Percentiles rank a stretch among this genome's conserved stretches.
These are phyloP conservation scores for Saprolegnia parasitica DNA, from an alignment of 352 stramenopile species.

Conservation along the genomic window DNA sequence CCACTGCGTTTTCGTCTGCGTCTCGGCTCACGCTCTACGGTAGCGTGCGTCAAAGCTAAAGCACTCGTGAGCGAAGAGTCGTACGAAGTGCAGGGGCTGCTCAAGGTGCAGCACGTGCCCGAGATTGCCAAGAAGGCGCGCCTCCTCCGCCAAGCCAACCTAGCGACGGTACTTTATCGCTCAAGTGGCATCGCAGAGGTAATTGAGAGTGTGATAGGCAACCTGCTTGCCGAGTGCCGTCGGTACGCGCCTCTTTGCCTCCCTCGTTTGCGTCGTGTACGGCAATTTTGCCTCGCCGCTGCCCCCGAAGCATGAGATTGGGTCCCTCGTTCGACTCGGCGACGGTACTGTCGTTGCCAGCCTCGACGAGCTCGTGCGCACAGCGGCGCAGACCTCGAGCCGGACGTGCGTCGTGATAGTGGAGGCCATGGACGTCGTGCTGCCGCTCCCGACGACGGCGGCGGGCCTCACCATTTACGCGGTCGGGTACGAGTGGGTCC, in stretches of 20 bases:
- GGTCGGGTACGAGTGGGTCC: conserved; percentile 82
- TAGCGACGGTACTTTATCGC: conserved; percentile 21
- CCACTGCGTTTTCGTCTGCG: conserved; percentile 28
- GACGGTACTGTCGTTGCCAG: conserved; percentile 38
- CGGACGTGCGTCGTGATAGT: background rate
- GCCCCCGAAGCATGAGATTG: conserved; percentile 57
- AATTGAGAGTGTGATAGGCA: background rate
- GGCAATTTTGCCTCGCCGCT: conserved; percentile 76
- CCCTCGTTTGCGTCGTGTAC: conserved; percentile 64
- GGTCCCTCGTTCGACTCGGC: conserved; percentile 63
- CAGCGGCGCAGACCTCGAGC: conserved; percentile 37
- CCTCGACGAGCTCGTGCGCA: conserved; percentile 47
- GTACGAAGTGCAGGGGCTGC: conserved; percentile 46
- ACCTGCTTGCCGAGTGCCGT: conserved; percentile 27
- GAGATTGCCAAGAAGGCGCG: conserved; percentile 38
- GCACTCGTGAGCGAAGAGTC: conserved; percentile 31
- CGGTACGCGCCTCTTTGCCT: conserved; percentile 65
- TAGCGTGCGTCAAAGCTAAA: conserved; percentile 32
- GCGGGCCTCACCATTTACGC: conserved; percentile 40
- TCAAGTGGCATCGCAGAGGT: too few relatives aligned
- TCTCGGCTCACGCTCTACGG: conserved; percentile 35
- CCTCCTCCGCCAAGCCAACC: conserved; percentile 32
- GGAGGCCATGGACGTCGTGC: background rate
- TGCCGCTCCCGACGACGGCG: conserved; percentile 38
- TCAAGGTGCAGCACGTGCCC: conserved; percentile 47